Evolutionary conservation across 768 basidiomycete species (phyloP), one percentile per base, ranked within the genome.

Genomic region (Tylopilus vinaceipallidus): DNA sequence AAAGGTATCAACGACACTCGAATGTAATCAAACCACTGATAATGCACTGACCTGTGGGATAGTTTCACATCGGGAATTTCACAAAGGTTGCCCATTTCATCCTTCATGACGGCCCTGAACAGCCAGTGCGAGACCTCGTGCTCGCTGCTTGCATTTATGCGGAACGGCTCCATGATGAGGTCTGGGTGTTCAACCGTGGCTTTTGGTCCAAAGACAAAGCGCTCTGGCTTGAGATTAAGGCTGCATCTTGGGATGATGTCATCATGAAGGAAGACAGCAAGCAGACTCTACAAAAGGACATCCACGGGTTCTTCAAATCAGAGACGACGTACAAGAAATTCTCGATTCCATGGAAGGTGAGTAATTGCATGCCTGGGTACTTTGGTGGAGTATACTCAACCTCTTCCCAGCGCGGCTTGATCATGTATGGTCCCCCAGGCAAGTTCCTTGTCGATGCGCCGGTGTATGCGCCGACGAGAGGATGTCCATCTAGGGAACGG

Each of bases 371-470:
- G 47, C 20, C 37, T 30, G 14, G 8, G 11, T 13, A 3, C 35
- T 29, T 12, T 38, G 23, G 12, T 5, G 10, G 17, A 32, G 7
- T 34, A 29, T 33, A 10, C 46, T 55, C 34, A 58, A 9, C 6
- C 44, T 11, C 5, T 32, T 40, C 49, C 14, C 52, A 91, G 86
- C 83, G 90, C 50, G 91, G 90, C 24, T 64, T 92, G 52, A 90
- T 93, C 61, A 76, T 93, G 77, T 75, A 84, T 52, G 91, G 91
- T 1, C 85, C 89, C n/a, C 86, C 88, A 57, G 86, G 86, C 75
- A 55, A 47, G 68, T 42, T 22, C 30, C 30, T 26, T 1, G 32
- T 43, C 46, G 50, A 7, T 23, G 16, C 2, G 13, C 36, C 19
- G 3, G 12, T 7, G 6, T 6, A 13, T 46, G 11, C n/a, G 7